A percentile compares a stretch with the other conserved stretches of the same genome.
Conservation (phyloP, 306 rosid species). For the Castanopsis chinensis region DNA sequence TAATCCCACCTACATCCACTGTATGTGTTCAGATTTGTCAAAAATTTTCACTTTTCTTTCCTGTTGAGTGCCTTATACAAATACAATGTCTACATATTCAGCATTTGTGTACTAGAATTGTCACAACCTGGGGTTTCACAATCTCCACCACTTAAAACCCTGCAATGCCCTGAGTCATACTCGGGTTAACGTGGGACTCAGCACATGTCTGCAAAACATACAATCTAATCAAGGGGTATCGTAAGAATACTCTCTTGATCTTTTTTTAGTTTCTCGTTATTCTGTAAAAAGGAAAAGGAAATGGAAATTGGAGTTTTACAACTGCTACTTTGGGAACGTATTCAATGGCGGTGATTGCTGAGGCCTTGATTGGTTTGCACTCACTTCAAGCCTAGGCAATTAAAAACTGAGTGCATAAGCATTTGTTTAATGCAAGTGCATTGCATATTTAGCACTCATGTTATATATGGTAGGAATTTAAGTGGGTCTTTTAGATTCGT, state of each 20-base stretch:
- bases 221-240: too few relatives aligned
- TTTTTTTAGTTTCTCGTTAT: too few relatives aligned
- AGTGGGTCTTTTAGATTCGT: background rate
- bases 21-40: constrained; percentile 32
- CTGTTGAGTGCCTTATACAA: constrained; percentile 10
- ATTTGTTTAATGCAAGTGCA: background rate
- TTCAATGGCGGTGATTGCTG: background rate
- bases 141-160: too few relatives aligned
- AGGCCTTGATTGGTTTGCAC: background rate
- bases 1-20: constrained; percentile 93
- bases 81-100: constrained; percentile 5
- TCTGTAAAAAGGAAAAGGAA: background rate
- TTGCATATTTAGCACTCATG: background rate
- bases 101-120: background rate
- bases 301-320: background rate
- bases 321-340: background rate
- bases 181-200: too few relatives aligned
- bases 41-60: constrained; percentile 4
- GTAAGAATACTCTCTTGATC: too few relatives aligned
- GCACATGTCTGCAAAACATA: too few relatives aligned
- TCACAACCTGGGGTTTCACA: constrained; percentile 50
- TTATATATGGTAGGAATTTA: background rate
- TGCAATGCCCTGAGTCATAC: too few relatives aligned
- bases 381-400: background rate
- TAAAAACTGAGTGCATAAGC: background rate